These are phyloP conservation scores for Udeniomyces megalosporus DNA, from an alignment of 768 basidiomycete species.

Conservation along the genomic window DNA sequence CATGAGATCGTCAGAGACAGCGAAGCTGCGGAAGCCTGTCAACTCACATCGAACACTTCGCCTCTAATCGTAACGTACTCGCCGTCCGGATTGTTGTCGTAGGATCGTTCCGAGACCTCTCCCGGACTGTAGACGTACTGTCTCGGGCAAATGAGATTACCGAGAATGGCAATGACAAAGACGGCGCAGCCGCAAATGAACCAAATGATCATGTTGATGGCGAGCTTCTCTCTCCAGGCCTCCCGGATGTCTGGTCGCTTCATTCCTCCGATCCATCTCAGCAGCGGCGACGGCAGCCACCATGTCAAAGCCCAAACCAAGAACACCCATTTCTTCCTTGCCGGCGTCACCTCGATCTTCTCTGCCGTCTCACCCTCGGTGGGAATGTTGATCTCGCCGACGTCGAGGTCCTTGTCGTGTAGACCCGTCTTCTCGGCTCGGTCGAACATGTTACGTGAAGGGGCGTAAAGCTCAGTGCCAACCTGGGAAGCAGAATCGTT, in stretches of 20 bases:
- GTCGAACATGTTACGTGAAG: constrained; percentile 90
- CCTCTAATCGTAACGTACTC: constrained; percentile 74
- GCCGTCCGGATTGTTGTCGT: constrained; percentile 46
- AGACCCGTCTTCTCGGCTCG: constrained; percentile 52
- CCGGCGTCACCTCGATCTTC: constrained; percentile 63
- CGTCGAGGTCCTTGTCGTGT: constrained; percentile 50
- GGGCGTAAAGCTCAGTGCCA: constrained; percentile 85
- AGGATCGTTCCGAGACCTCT: constrained; percentile 63
- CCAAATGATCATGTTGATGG: constrained; percentile 91
- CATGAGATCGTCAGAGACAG: not conserved
- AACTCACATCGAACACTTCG: constrained; percentile 75
- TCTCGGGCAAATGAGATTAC: constrained; percentile 78
- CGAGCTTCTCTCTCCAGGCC: constrained; percentile 95
- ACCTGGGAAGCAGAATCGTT: constrained; percentile 66
- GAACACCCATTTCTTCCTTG: constrained; percentile 70
- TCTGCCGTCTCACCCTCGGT: constrained; percentile 71
- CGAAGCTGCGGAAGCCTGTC: not conserved
- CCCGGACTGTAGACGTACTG: constrained; percentile 70
- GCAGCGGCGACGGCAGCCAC: constrained; percentile 63
- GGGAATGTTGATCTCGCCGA: constrained; percentile 52
- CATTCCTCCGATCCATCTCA: constrained; percentile 69
- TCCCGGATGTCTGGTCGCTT: constrained; percentile 84
- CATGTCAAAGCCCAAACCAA: constrained; percentile 80
- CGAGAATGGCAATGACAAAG: constrained; percentile 83
- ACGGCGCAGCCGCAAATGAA: constrained; percentile 71